Evolutionary conservation across 768 basidiomycete species (phyloP).

Genomic region (Cantharellus cinnabarinus): DNA sequence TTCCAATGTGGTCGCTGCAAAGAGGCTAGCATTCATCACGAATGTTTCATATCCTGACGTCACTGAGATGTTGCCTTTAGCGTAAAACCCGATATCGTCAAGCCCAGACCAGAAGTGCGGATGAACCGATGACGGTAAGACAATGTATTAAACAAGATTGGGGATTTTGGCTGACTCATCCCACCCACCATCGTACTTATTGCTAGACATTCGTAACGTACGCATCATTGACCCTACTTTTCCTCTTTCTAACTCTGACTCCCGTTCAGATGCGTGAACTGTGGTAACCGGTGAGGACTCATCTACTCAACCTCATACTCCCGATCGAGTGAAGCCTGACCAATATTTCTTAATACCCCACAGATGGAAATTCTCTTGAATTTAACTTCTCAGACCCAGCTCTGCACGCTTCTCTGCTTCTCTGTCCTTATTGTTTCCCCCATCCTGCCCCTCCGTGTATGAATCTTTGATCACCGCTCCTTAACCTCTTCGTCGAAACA

Average conservation of each 20-base stretch:
- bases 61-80: conserved; percentile 17
- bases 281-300: conserved; percentile 23
- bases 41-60: neutral
- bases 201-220: conserved; percentile 75
- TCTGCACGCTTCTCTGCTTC: too few species aligned
- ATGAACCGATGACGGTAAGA: conserved; percentile 92
- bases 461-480: too few species aligned
- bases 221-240: conserved; percentile 12
- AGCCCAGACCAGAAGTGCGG: conserved; percentile 91
- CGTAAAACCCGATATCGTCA: conserved; percentile 83
- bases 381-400: too few species aligned
- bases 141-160: neutral
- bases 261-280: conserved; percentile 36
- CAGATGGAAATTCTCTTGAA: too few species aligned
- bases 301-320: neutral
- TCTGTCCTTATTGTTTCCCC: too few species aligned
- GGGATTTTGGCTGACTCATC: conserved; percentile 1
- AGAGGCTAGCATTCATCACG: conserved; percentile 31
- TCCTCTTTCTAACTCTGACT: conserved; percentile 1
- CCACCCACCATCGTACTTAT: neutral
- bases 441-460: too few species aligned
- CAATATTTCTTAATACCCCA: too few species aligned
- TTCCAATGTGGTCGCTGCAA: conserved; percentile 65
- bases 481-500: too few species aligned
- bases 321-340: too few species aligned